These are phyloP conservation scores for Psidium guajava DNA, from an alignment of 345 rosid species.

Conservation along the genomic window DNA sequence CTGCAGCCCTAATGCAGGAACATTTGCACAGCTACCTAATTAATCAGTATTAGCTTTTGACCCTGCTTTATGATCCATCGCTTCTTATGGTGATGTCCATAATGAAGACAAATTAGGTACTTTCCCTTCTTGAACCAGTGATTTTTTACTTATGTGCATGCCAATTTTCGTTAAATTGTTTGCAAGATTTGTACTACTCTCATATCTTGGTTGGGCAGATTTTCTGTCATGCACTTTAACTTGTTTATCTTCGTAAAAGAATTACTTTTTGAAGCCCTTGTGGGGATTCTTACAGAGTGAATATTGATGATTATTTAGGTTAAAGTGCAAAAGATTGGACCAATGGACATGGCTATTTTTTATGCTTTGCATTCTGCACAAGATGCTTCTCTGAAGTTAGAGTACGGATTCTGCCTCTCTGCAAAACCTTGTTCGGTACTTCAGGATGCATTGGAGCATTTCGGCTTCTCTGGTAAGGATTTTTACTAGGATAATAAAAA, in stretches of 20 bases:
- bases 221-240: neutral
- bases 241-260: neutral
- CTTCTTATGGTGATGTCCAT: neutral
- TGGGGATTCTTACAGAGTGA: neutral
- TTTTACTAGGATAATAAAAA: neutral
- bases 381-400: neutral
- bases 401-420: neutral
- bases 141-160: neutral
- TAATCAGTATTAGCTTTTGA: neutral
- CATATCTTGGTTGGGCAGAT: neutral
- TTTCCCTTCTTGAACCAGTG: neutral
- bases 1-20: conserved; percentile 68
- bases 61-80: neutral
- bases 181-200: neutral
- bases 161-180: neutral
- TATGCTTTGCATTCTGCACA: neutral
- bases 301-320: neutral
- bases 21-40: conserved; percentile 86
- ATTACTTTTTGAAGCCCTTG: neutral
- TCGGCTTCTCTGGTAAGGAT: neutral
- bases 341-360: neutral
- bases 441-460: neutral
- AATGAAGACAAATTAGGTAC: neutral
- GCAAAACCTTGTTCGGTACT: neutral
- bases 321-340: neutral